These are phyloP conservation scores for Sideroxylon spinosum DNA, from an alignment of 179 eudicot species.

Conservation along the genomic window DNA sequence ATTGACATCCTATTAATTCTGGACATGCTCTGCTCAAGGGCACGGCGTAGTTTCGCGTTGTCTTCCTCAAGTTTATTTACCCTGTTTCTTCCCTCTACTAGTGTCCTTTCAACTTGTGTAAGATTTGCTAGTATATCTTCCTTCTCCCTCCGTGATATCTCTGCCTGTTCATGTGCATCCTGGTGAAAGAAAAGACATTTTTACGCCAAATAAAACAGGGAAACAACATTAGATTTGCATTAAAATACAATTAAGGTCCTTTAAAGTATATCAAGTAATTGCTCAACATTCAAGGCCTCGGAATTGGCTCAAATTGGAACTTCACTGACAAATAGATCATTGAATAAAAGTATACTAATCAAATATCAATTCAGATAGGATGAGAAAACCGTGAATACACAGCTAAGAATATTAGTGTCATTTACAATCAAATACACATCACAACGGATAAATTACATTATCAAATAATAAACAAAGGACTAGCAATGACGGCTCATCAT, in stretches of 20 bases:
- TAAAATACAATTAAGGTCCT: neutral
- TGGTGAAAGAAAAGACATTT: slow-evolving; percentile 30
- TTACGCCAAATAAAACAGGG: neutral
- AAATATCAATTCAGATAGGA: neutral
- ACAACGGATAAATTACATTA: neutral
- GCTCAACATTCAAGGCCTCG: neutral
- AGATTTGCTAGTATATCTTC: slow-evolving; percentile 59
- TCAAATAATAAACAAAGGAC: neutral
- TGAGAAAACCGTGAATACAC: neutral
- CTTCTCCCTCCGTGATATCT: slow-evolving; percentile 56
- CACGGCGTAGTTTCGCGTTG: slow-evolving; percentile 83
- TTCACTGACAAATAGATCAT: neutral
- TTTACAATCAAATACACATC: neutral
- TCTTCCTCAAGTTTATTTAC: slow-evolving; percentile 87
- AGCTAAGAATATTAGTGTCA: neutral
- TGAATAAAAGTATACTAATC: no score
- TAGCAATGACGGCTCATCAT: neutral
- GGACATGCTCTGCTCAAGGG: slow-evolving; percentile 98
- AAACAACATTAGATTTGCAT: slow-evolving; percentile 3
- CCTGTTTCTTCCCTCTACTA: slow-evolving; percentile 62
- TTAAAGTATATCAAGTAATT: neutral
- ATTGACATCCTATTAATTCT: slow-evolving; percentile 93
- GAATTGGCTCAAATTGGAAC: neutral
- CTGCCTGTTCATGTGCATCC: slow-evolving; percentile 67
- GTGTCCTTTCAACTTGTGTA: slow-evolving; percentile 51